A percentile compares a stretch with the other conserved stretches of the same genome.
phyloP scores from a whole-genome alignment of 208 protist species.

The Acanthamoeba sp. region DNA sequence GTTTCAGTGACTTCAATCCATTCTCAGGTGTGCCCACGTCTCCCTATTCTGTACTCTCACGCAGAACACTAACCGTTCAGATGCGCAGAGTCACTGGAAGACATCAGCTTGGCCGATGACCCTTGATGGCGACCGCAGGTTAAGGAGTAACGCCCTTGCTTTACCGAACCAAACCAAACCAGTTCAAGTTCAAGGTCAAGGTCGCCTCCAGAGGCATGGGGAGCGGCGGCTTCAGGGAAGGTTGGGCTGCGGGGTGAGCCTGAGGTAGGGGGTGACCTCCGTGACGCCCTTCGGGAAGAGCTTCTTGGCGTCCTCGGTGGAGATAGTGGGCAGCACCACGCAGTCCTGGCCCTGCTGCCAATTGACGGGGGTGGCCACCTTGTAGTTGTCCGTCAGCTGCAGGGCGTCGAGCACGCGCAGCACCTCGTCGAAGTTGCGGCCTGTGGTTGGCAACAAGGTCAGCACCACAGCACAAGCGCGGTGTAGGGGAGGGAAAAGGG shows the following conservation, averaged over 20 bases:
- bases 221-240: not conserved
- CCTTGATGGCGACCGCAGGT: not conserved
- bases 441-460: not conserved
- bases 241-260: constrained; percentile 76
- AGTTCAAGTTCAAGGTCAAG: no score
- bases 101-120: not conserved
- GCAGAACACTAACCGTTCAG: not conserved
- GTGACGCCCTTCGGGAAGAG: constrained; percentile 78
- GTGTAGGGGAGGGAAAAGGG: not conserved
- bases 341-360: constrained; percentile 85
- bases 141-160: no score
- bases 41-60: not conserved
- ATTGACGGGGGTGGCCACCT: constrained; percentile 86
- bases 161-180: no score
- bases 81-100: not conserved
- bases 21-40: not conserved
- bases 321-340: constrained; percentile 80
- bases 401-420: constrained; percentile 87
- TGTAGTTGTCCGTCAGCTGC: constrained; percentile 87
- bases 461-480: not conserved
- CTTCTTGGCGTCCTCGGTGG: constrained; percentile 78
- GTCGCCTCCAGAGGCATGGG: not conserved
- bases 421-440: constrained; percentile 85
- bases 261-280: constrained; percentile 74
- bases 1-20: not conserved